A percentile compares a stretch with the other conserved stretches of the same genome.
These are phyloP conservation scores for Parastagonospora nodorum DNA, from an alignment of 2,329 filamentous ascomycete species.

Conservation along the genomic window DNA sequence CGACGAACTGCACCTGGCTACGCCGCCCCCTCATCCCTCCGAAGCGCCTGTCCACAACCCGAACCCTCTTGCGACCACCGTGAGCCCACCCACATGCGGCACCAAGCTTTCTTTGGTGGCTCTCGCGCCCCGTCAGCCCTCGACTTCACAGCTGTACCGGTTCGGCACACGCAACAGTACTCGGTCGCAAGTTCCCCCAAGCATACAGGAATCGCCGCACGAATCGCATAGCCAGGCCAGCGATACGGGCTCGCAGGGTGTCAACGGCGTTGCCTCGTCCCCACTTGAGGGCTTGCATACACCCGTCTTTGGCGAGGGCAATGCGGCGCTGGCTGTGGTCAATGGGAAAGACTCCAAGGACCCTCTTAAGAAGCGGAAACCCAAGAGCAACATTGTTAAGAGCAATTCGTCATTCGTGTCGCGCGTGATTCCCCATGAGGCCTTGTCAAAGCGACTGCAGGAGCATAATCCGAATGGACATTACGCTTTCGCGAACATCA, in stretches of 20 bases:
- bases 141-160: conserved; percentile 50
- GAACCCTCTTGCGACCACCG: conserved; percentile 86
- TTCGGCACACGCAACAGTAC: conserved; percentile 49
- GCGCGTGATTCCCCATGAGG: conserved; percentile 90
- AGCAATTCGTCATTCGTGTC: conserved; percentile 99
- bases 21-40: conserved; percentile 92
- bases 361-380: conserved; percentile 78
- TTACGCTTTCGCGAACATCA: conserved; percentile 94
- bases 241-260: conserved; percentile 51
- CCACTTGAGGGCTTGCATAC: conserved; percentile 39
- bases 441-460: conserved; percentile 74
- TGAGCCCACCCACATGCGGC: conserved; percentile 81
- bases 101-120: conserved; percentile 81
- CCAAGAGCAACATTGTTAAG: conserved; percentile 98
- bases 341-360: conserved; percentile 71
- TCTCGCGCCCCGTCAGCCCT: conserved; percentile 61
- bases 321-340: conserved; percentile 67
- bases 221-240: conserved; percentile 53
- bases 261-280: conserved; percentile 41
- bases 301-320: conserved; percentile 85
- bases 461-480: conserved; percentile 80
- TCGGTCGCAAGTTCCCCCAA: conserved; percentile 50
- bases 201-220: conserved; percentile 52
- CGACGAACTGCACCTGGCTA: conserved; percentile 90
- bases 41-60: conserved; percentile 85